A percentile compares a stretch with the other conserved stretches of the same genome.
phyloP scores from a whole-genome alignment of 179 eudicot species.

The Gypsophila paniculata region DNA sequence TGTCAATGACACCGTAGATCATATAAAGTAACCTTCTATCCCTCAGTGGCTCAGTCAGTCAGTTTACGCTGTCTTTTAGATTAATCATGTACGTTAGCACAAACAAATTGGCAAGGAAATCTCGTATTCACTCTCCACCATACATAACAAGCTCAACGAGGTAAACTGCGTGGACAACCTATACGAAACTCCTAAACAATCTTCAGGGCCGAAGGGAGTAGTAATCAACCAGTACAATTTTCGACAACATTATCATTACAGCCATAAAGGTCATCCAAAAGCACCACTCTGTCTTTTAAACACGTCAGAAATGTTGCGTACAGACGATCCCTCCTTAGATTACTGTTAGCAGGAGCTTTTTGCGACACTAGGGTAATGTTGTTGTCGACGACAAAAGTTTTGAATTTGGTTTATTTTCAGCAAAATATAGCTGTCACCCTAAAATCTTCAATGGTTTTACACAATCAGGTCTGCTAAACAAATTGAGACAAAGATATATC shows the following conservation, averaged over 20 bases:
- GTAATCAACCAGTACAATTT: background rate
- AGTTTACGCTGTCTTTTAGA: too few relatives aligned
- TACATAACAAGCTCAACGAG: background rate
- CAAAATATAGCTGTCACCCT: background rate
- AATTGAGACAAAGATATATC: background rate
- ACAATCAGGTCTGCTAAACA: background rate
- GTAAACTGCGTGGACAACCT: background rate
- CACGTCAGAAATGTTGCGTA: background rate
- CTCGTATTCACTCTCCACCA: too few relatives aligned
- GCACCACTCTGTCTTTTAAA: background rate
- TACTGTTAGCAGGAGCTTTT: background rate
- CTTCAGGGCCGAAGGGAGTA: too few relatives aligned
- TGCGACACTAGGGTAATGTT: background rate
- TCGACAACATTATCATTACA: background rate
- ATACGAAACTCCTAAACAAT: too few relatives aligned
- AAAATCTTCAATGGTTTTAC: background rate
- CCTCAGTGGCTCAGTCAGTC: too few relatives aligned
- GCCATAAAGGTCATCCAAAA: background rate
- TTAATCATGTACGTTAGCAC: too few relatives aligned
- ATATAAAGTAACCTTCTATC: too few relatives aligned
- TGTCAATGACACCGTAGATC: background rate
- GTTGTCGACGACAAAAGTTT: background rate
- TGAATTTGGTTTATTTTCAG: background rate
- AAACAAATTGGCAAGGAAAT: too few relatives aligned
- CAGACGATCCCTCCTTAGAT: background rate